phyloP scores from a whole-genome alignment of 139 green algal genomes.

The Protoeuglena noctilucae region DNA sequence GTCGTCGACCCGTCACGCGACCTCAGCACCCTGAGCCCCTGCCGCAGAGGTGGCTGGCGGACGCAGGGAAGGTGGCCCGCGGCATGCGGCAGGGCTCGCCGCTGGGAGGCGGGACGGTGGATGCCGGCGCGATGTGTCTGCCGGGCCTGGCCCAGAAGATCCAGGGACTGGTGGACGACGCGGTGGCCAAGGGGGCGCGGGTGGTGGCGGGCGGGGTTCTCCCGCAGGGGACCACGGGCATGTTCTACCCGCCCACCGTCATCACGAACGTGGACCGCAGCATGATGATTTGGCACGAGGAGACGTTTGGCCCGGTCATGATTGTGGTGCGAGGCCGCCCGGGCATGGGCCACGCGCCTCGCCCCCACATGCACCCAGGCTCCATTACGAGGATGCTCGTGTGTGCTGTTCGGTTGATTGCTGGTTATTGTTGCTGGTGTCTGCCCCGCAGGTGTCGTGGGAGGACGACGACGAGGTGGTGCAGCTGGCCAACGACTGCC shows the following conservation, averaged over 20 bases:
- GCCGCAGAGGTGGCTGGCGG: not conserved
- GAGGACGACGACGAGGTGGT: constrained; percentile 69
- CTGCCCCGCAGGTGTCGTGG: not conserved
- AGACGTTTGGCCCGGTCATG: constrained; percentile 92
- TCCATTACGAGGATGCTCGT: too few species aligned
- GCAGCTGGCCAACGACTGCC: constrained; percentile 81
- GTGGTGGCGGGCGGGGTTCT: constrained; percentile 49
- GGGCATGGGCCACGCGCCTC: too few species aligned
- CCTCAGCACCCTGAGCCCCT: not conserved
- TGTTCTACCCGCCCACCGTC: constrained; percentile 93
- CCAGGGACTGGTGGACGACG: constrained; percentile 76
- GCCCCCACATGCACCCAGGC: too few species aligned
- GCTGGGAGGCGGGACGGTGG: constrained; percentile 27
- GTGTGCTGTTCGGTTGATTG: too few species aligned
- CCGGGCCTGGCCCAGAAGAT: constrained; percentile 66
- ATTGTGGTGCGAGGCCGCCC: too few species aligned
- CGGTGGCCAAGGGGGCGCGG: constrained; percentile 61
- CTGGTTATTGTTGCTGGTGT: too few species aligned
- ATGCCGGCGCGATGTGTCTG: constrained; percentile 90
- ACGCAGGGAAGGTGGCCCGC: not conserved
- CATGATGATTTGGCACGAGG: constrained; percentile 83
- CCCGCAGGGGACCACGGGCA: constrained; percentile 18
- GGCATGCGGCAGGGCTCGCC: constrained; percentile 23
- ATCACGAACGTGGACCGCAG: constrained; percentile 44
- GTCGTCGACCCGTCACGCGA: not conserved